Conservation (phyloP, 805 yeast genomes). For the Metschnikowia borealis region DNA sequence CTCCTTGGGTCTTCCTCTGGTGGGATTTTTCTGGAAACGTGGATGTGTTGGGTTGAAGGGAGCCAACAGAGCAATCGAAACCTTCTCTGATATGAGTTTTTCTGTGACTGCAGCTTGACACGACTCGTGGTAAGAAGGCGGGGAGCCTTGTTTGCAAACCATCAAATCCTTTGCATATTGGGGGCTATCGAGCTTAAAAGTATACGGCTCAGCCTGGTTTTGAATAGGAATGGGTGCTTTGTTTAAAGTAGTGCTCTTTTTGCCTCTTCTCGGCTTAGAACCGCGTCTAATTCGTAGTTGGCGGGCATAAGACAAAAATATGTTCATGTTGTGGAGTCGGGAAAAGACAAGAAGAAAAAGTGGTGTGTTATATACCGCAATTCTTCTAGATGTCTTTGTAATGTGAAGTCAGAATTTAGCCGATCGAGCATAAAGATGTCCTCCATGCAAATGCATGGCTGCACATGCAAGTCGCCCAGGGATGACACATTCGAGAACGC, state of each 20-base stretch:
- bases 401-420: background rate
- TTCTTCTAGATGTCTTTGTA: background rate
- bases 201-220: background rate
- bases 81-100: background rate
- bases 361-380: background rate
- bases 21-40: background rate
- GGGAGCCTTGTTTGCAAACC: background rate
- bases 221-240: background rate
- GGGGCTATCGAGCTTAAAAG: background rate
- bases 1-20: slow-evolving; percentile 11
- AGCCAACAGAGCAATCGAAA: background rate
- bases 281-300: background rate
- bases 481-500: background rate
- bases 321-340: background rate
- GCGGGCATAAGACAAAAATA: background rate
- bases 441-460: background rate
- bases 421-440: background rate
- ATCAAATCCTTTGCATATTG: background rate
- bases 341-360: background rate
- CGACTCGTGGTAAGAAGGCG: slow-evolving; percentile 1
- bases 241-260: background rate
- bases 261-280: background rate
- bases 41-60: background rate
- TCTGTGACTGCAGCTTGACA: background rate
- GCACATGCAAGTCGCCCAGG: background rate